Percentiles rank a stretch among this genome's conserved stretches.
Evolutionary conservation across 805 yeast genomes (phyloP).

Genomic region (Wickerhamiella galacta): DNA sequence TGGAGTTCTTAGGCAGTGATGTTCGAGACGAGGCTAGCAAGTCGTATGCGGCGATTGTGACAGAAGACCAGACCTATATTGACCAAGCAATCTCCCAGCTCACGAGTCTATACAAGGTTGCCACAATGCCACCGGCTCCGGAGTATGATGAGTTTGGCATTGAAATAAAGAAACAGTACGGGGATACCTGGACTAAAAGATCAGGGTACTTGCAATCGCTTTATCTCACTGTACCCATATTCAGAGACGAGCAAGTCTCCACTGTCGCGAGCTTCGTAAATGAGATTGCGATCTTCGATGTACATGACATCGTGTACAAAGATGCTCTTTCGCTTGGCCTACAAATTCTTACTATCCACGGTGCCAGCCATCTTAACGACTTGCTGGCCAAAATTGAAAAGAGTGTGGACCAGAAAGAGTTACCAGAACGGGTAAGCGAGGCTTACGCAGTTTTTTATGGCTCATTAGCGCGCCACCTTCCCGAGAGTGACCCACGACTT

Average conservation of each 20-base stretch:
- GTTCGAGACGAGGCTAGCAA: conserved; percentile 61
- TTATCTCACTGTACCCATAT: conserved; percentile 35
- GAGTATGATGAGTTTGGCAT: conserved; percentile 61
- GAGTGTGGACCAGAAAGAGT: conserved; percentile 11
- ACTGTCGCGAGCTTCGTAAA: conserved; percentile 28
- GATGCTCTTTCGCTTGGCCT: conserved; percentile 86
- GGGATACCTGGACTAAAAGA: conserved; percentile 73
- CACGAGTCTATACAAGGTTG: conserved; percentile 45
- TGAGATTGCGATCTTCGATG: conserved; percentile 54
- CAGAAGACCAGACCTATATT: conserved; percentile 19
- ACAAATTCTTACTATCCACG: conserved; percentile 48
- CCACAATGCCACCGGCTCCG: conserved; percentile 32
- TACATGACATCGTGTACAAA: conserved; percentile 52
- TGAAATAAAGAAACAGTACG: conserved; percentile 42
- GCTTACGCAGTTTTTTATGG: conserved; percentile 64
- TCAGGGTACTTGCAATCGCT: conserved; percentile 64
- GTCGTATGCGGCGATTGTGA: conserved; percentile 40
- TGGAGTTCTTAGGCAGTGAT: conserved; percentile 32
- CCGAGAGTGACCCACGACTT: conserved; percentile 47
- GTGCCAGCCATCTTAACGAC: conserved; percentile 47
- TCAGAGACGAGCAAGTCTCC: conserved; percentile 16
- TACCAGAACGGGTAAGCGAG: conserved; percentile 1
- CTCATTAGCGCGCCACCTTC: conserved; percentile 72
- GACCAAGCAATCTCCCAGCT: conserved; percentile 28
- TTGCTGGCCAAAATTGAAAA: conserved; percentile 70